Base-by-base conservation (phyloP, 139 green algal species). In the Ulvella scutata region DNA sequence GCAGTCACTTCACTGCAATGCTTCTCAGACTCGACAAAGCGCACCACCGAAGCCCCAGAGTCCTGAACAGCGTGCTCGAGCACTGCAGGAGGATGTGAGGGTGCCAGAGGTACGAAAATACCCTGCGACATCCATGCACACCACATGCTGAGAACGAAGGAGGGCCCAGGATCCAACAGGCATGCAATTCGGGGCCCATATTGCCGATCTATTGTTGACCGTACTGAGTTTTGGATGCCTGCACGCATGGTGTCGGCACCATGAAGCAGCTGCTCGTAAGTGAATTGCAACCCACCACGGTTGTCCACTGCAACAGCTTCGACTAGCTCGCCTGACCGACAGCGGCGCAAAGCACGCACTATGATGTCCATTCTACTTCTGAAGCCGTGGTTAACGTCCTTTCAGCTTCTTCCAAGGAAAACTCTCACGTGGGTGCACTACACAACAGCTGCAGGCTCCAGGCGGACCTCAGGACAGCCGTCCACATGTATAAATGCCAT, bases 21-120 rank as follows among this genome's bases (percentile, higher is more conserved):
- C 17, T 59, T 17, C 3, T 72, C 21, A 31, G 29, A 74, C 7
- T 31, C 38, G 43, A 2, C 36, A 78, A 10, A 13, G 51, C 83
- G 67, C 75, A 90, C 80, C 23, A 81, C 43, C 10, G 74, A 75
- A 26, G 89, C 78, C 13, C 84, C 82, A 3, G 88, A 81, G 43
- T 98, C 88, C 28, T 88, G 43, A 4, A 97, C 62, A 33, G 97
- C 87, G 74, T 98, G 92, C 2, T 80, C 67, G 38, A 97, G 81
- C 79, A 96, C 88, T 17, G 80, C 74, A 9, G 79, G 76, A 3
- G 93, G 90, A 72, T 97, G 87, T 10, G 82, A 88, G 0, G 85
- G 80, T 29, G 89, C 90, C n/a, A 98, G 80, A 0, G 93, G 94
- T 28, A 97, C 92, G 0, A 85, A 83, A 20, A 96, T 88, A 35